phyloP scores from a whole-genome alignment of 2,329 filamentous ascomycete species.

The Colletotrichum nymphaeae region DNA sequence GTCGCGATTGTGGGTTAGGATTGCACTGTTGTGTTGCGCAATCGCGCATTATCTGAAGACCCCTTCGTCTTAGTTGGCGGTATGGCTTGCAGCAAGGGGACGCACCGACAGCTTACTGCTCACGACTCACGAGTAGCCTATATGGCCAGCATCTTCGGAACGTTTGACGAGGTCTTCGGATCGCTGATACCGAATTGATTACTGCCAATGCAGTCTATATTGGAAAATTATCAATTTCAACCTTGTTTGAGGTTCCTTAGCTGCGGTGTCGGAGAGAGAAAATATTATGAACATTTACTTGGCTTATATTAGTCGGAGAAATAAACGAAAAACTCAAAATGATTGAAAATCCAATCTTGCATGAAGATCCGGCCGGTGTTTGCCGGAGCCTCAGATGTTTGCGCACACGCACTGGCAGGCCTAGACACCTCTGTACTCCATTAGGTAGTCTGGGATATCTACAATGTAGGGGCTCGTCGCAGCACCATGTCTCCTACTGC shows the following conservation, averaged over 20 bases:
- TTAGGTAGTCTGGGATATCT: not conserved
- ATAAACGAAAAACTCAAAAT: not conserved
- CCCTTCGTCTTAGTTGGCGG: not conserved
- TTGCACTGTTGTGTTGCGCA: not conserved
- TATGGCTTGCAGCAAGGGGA: not conserved
- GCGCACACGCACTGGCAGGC: not conserved
- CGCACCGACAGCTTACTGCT: not conserved
- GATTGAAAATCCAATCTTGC: not conserved
- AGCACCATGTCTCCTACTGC: not conserved
- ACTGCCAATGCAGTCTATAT: not conserved
- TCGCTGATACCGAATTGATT: not conserved
- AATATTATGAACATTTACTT: not conserved
- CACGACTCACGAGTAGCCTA: not conserved
- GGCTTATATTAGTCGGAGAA: not conserved
- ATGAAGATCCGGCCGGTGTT: slow-evolving; percentile 21
- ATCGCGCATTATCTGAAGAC: not conserved
- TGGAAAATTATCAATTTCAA: not conserved
- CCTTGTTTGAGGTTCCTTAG: not conserved
- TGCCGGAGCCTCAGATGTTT: not conserved
- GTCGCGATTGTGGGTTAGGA: not conserved
- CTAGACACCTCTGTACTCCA: not conserved
- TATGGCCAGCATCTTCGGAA: not conserved
- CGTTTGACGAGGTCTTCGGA: not conserved
- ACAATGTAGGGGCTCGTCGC: not conserved
- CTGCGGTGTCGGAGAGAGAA: not conserved